A percentile compares a stretch with the other conserved stretches of the same genome.
Evolutionary conservation across 164 flowering plant species (phyloP).

Genomic region (Houttuynia cordata): DNA sequence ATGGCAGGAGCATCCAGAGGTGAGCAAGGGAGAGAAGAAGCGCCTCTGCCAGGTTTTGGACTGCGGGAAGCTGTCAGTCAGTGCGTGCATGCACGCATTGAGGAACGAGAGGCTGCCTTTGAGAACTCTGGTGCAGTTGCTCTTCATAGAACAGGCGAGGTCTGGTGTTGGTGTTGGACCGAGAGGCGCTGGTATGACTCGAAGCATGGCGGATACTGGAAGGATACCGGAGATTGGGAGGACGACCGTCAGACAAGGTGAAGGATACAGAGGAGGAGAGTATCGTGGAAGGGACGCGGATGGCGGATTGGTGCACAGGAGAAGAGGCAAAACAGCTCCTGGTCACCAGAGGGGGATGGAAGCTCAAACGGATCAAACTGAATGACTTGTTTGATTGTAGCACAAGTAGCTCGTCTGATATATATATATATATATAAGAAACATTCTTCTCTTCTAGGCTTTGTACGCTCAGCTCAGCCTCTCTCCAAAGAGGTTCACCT

Average conservation of each 20-base stretch:
- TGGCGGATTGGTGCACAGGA: not conserved
- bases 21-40: conserved; percentile 62
- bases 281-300: not conserved
- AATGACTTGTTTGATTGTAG: too few species aligned
- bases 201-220: not conserved
- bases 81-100: conserved; percentile 60
- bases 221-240: not conserved
- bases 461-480: too few species aligned
- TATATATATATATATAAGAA: too few species aligned
- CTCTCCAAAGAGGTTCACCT: too few species aligned
- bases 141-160: conserved; percentile 70
- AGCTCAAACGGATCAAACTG: too few species aligned
- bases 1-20: conserved; percentile 54
- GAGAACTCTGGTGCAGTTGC: conserved; percentile 84
- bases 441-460: too few species aligned
- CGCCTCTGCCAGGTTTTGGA: conserved; percentile 58
- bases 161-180: conserved; percentile 11
- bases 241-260: not conserved
- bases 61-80: conserved; percentile 63
- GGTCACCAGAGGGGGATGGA: too few species aligned
- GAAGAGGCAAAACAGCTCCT: not conserved
- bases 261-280: not conserved
- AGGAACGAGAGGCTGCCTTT: conserved; percentile 72
- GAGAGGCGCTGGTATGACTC: not conserved
- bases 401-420: too few species aligned